A percentile compares a stretch with the other conserved stretches of the same genome.
Evolutionary conservation across 768 basidiomycete species (phyloP).

Genomic region (Mycena metata): DNA sequence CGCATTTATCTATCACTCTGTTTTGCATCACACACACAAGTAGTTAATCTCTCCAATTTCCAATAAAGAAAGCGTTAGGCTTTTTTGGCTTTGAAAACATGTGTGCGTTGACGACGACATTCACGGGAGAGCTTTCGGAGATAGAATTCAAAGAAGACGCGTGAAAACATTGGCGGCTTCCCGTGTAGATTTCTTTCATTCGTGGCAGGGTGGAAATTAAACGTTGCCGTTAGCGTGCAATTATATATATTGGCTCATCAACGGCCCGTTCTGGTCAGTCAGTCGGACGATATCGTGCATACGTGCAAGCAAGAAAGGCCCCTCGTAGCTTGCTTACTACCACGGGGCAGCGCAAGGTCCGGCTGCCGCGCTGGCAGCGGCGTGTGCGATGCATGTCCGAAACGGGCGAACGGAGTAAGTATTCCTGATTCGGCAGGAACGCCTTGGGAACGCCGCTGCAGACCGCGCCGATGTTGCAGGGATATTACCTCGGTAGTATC

Average conservation of each 20-base stretch:
- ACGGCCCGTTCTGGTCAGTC: conserved; percentile 3
- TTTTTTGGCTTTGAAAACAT: conserved; percentile 11
- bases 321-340: neutral
- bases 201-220: conserved; percentile 9
- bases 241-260: conserved; percentile 6
- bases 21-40: conserved; percentile 13
- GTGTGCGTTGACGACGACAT: conserved; percentile 1
- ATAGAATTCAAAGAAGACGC: neutral
- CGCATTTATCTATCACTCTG: conserved; percentile 16
- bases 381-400: conserved; percentile 16
- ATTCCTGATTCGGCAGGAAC: conserved; percentile 22
- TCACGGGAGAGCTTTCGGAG: conserved; percentile 32
- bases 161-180: conserved; percentile 12
- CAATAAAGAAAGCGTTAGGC: conserved; percentile 16
- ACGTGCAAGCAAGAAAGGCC: neutral
- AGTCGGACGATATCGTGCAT: neutral
- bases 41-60: neutral
- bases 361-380: conserved; percentile 16
- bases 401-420: conserved; percentile 23
- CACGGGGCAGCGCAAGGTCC: conserved; percentile 14
- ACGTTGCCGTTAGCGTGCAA: conserved; percentile 12
- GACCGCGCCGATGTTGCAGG: conserved; percentile 27
- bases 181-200: conserved; percentile 23
- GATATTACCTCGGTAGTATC: conserved; percentile 22
- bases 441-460: neutral